These are phyloP conservation scores for Chlorencoelia australis DNA, from an alignment of 2,329 filamentous ascomycete genomes.

Conservation along the genomic window DNA sequence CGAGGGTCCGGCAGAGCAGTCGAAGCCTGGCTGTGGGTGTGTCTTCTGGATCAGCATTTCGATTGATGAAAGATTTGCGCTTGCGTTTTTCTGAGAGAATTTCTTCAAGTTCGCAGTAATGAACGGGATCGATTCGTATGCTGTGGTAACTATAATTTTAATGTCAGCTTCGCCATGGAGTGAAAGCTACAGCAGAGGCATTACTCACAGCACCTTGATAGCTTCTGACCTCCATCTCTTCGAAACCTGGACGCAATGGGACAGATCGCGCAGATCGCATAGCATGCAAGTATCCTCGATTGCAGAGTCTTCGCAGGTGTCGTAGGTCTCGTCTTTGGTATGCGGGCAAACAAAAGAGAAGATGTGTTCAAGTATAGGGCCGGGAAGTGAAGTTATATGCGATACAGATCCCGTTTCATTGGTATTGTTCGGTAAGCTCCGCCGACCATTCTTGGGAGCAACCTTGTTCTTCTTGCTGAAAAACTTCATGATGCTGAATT, in stretches of 20 bases:
- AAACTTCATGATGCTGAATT: conserved; percentile 22
- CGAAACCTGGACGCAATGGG: conserved; percentile 66
- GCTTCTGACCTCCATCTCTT: conserved; percentile 56
- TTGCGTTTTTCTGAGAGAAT: conserved; percentile 71
- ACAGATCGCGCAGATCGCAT: conserved; percentile 82
- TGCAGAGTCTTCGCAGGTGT: conserved; percentile 72
- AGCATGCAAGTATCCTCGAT: conserved; percentile 80
- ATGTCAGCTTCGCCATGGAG: conserved; percentile 6
- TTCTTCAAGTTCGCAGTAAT: conserved; percentile 86
- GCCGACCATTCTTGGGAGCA: conserved; percentile 1
- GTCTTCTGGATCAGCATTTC: conserved; percentile 73
- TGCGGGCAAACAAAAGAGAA: conserved; percentile 81
- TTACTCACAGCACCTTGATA: conserved; percentile 49
- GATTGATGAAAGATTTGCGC: conserved; percentile 60
- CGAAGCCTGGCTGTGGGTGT: conserved; percentile 65
- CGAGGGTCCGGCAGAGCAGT: conserved; percentile 71
- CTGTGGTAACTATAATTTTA: conserved; percentile 59
- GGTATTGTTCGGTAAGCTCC: conserved; percentile 6
- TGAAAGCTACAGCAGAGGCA: background rate
- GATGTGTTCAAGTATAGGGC: conserved; percentile 63
- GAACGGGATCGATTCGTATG: conserved; percentile 85
- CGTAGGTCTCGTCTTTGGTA: conserved; percentile 63
- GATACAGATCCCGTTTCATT: conserved; percentile 14
- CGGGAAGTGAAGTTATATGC: conserved; percentile 43
- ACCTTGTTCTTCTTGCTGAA: conserved; percentile 17